Evolutionary conservation across 345 rosid genomes (phyloP).

Genomic region (Aegle marmelos): DNA sequence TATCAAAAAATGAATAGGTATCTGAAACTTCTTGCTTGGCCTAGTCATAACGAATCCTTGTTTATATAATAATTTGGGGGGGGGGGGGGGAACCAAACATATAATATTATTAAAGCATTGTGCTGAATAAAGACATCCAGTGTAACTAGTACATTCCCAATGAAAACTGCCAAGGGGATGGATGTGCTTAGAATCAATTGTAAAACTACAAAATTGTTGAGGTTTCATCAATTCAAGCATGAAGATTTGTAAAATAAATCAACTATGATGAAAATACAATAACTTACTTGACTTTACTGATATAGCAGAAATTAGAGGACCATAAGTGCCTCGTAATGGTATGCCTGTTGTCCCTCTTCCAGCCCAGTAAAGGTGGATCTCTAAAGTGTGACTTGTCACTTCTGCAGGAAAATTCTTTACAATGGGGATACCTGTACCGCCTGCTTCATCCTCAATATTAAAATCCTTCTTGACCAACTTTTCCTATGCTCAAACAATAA

Average conservation of each 20-base stretch:
- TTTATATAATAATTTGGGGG: neutral
- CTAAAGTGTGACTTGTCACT: conserved; percentile 41
- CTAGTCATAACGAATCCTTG: neutral
- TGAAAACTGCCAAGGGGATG: neutral
- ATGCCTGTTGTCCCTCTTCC: conserved; percentile 77
- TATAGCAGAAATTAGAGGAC: conserved; percentile 79
- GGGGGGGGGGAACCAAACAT: neutral
- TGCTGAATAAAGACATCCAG: neutral
- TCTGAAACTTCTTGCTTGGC: neutral
- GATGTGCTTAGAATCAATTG: neutral
- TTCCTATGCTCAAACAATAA: conserved; percentile 30
- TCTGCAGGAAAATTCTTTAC: conserved; percentile 28
- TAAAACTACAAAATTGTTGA: neutral
- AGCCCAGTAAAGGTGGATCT: conserved; percentile 73
- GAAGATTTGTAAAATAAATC: neutral
- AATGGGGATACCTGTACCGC: conserved; percentile 50
- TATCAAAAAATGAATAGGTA: neutral
- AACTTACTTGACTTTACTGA: conserved; percentile 59
- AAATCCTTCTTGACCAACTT: conserved; percentile 54
- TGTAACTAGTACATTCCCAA: neutral
- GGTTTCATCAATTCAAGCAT: neutral
- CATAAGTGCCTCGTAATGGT: conserved; percentile 65
- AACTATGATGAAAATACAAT: neutral
- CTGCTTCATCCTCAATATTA: conserved; percentile 57
- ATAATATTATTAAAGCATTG: neutral